These are phyloP conservation scores for Hemisphaericaspora lyxosophila DNA, from an alignment of 1,139 yeast species.

Conservation along the genomic window DNA sequence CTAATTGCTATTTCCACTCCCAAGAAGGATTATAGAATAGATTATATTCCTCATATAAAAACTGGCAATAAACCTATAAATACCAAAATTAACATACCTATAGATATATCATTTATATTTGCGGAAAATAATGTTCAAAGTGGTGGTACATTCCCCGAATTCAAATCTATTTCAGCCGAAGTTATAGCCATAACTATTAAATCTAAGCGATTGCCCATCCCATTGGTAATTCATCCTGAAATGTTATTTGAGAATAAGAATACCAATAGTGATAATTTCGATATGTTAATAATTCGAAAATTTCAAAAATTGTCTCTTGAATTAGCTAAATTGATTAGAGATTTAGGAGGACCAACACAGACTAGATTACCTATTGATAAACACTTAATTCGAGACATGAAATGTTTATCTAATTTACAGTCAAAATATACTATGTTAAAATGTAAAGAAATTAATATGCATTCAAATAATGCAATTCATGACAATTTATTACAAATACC, in stretches of 20 bases:
- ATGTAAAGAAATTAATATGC: not conserved
- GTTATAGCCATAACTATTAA: conserved; percentile 32
- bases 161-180: conserved; percentile 31
- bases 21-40: conserved; percentile 24
- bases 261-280: conserved; percentile 30
- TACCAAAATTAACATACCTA: conserved; percentile 25
- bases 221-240: conserved; percentile 36
- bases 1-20: conserved; percentile 35
- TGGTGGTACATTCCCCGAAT: conserved; percentile 26
- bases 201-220: conserved; percentile 36
- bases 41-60: conserved; percentile 19
- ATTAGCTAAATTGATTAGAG: conserved; percentile 27
- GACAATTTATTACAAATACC: not conserved
- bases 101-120: conserved; percentile 26
- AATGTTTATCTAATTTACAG: conserved; percentile 34
- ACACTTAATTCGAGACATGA: conserved; percentile 29
- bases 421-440: conserved; percentile 20
- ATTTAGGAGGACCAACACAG: conserved; percentile 23
- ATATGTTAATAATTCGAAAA: conserved; percentile 28
- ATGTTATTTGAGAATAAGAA: conserved; percentile 36
- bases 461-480: not conserved
- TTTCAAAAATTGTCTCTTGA: conserved; percentile 36
- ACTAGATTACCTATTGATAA: conserved; percentile 26
- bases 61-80: conserved; percentile 8
- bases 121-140: conserved; percentile 14